phyloP scores from a whole-genome alignment of 1,284 basidiomycete species.

The Puccinia novopanici region DNA sequence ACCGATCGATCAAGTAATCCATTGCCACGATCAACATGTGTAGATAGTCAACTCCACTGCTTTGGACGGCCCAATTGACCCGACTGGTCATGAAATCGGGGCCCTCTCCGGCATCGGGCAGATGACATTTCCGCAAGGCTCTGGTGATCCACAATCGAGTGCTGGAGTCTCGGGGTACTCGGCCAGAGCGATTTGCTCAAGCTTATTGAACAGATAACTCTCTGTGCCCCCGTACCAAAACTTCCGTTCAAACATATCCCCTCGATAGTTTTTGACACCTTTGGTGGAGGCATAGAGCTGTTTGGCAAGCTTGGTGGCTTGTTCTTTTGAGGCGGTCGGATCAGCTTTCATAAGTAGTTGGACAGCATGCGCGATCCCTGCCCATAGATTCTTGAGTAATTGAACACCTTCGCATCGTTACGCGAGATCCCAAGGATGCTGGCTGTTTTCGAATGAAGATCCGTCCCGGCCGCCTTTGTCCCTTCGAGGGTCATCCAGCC shows the following conservation, averaged over 20 bases:
- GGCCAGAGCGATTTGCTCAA: slow-evolving; percentile 89
- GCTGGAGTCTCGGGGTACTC: slow-evolving; percentile 87
- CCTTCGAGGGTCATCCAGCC: slow-evolving; percentile 99
- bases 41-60: slow-evolving; percentile 95
- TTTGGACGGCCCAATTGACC: slow-evolving; percentile 99
- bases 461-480: slow-evolving; percentile 92
- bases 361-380: slow-evolving; percentile 90
- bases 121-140: slow-evolving; percentile 83
- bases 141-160: slow-evolving; percentile 87
- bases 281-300: slow-evolving; percentile 91
- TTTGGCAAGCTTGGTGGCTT: slow-evolving; percentile 78
- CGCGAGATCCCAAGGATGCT: slow-evolving; percentile 88
- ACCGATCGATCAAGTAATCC: slow-evolving; percentile 80
- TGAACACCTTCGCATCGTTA: slow-evolving; percentile 97
- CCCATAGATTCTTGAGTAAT: slow-evolving; percentile 99
- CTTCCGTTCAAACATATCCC: slow-evolving; percentile 63
- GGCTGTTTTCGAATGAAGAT: slow-evolving; percentile 96
- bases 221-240: slow-evolving; percentile 98
- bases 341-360: slow-evolving; percentile 85
- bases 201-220: slow-evolving; percentile 97
- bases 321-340: slow-evolving; percentile 73
- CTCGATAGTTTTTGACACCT: slow-evolving; percentile 70
- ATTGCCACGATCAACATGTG: slow-evolving; percentile 94
- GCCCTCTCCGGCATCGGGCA: slow-evolving; percentile 68
- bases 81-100: slow-evolving; percentile 91